Base-by-base conservation (phyloP, 306 rosid genomes). In the apple (Malus domestica) region DNA sequence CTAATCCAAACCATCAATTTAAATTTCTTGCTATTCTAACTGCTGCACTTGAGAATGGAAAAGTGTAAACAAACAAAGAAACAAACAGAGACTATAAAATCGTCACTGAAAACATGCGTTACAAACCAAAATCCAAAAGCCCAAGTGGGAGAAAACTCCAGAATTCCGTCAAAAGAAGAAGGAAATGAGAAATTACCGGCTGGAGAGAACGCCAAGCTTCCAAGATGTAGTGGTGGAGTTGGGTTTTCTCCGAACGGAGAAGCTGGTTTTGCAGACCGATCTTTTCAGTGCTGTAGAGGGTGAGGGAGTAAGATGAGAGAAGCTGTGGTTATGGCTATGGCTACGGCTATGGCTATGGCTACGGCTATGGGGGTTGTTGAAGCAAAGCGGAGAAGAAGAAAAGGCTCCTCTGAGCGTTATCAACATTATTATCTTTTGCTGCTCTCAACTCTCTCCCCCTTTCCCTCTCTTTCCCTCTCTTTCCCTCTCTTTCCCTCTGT, bases 391-490 rank as follows among this genome's bases (percentile, higher is more conserved):
- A 67, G 88, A 84, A 75, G 89, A 81, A 85, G 77, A 76, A 74
- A 82, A 73, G 77, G 88, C 88, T 82, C 86, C 95, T 69, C 84
- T 79, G 27, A 89, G 86, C 68, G 93, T 85, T 85, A 88, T 88
- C 97, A 89, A 79, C 97, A 93, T 93, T 64, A 52, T 86, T 80
- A 80, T 86, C 86, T 58, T 61, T 61, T 27, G n/a, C 62, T 67
- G n/a, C 51, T 25, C 59, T 23, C 32, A 25, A 42, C 45, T 42
- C 40, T 51, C 23, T 7, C 40, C 40, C 8, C 2, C 40, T 35
- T 2, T 19, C 19, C 14, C 8, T 3, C n/a, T 29, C 40, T 35
- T 2, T 19, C 19, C 14, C 8, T 3, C n/a, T 29, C 62, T 57
- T 14, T 5, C 13, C 62, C 30, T 54, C 7, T 54, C 62, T 57